Base-by-base conservation (phyloP, 2,329 filamentous ascomycete species). In the Ophiosphaerella narmari region DNA sequence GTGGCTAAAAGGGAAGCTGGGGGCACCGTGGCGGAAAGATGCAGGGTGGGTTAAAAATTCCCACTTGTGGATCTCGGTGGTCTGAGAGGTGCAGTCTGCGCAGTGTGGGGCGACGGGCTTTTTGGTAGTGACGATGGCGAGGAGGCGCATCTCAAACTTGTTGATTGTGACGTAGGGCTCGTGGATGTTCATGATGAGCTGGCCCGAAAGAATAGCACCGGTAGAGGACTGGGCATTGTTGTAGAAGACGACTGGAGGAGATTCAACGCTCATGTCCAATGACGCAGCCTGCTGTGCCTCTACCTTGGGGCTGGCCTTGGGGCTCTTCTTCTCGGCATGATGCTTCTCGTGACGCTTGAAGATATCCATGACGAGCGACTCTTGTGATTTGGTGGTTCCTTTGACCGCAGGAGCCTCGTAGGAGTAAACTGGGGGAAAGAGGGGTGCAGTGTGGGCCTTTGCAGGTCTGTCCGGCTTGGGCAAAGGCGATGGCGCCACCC, bases 1-100 rank as follows among this genome's bases (percentile, higher is more conserved):
- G 61, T 91, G 87, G 62, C 91, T 96, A 74, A 97, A 96, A 41
- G 94, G 93, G 70, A 92, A 95, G 39, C 85, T 81, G 72, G 97
- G 91, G 42, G 81, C 75, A 52, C 88, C 86, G 74, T 68, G 60
- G 26, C 59, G 57, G 41, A 72, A 48, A 21, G 63, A 68, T 2
- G 71, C 62, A n/a, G 66, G 63, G 13, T 70, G 67, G 43, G 74
- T 74, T 60, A 81, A 76, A 65, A 97, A 89, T 29, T 84, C 83
- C 91, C 91, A 97, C 45, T 81, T 84, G 72, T 88, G 87, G 55
- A 97, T 75, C 69, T 91, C 86, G 32, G 86, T 90, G 50, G 81
- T 82, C 68, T 89, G 86, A 56, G 82, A 82, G 52, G 82, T 76
- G 78, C 94, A 97, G 44, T 90, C 87, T 43, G 79, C 72, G 79